phyloP scores from a whole-genome alignment of 768 basidiomycete species.

The Calocybe cyanea region DNA sequence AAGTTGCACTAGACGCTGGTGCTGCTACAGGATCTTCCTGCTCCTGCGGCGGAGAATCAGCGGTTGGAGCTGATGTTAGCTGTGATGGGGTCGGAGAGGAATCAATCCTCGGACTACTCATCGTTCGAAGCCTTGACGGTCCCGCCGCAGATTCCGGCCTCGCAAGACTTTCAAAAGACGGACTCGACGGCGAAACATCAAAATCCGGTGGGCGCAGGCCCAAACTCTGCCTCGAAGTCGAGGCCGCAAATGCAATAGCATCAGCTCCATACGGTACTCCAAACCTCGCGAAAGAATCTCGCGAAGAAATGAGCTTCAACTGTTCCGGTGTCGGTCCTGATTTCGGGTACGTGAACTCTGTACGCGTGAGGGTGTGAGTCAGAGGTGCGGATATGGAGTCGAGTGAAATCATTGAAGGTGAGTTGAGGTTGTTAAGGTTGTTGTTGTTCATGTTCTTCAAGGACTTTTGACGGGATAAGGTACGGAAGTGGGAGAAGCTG shows the following conservation, averaged over 20 bases:
- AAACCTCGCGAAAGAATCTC: constrained; percentile 64
- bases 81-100: too few relatives aligned
- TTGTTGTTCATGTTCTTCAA: constrained; percentile 35
- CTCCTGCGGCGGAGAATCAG: constrained; percentile 11
- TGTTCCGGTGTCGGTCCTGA: constrained; percentile 60
- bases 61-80: too few relatives aligned
- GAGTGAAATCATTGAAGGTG: constrained; percentile 68
- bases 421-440: constrained; percentile 51
- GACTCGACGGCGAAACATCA: constrained; percentile 27
- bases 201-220: constrained; percentile 54
- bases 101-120: too few relatives aligned
- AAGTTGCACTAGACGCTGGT: background rate
- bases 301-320: constrained; percentile 64
- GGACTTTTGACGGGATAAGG: constrained; percentile 45
- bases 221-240: constrained; percentile 40
- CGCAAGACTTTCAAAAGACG: background rate
- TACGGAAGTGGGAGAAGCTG: constrained; percentile 45
- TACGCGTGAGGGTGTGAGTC: constrained; percentile 65
- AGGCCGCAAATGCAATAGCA: constrained; percentile 61
- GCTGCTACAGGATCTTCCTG: constrained; percentile 1
- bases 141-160: constrained; percentile 18
- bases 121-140: constrained; percentile 25
- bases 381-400: constrained; percentile 75
- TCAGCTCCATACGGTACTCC: constrained; percentile 75
- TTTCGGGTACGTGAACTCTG: constrained; percentile 67